A percentile compares a stretch with the other conserved stretches of the same genome.
Conservation (phyloP, 768 basidiomycete genomes). For the Hericium coralloides region DNA sequence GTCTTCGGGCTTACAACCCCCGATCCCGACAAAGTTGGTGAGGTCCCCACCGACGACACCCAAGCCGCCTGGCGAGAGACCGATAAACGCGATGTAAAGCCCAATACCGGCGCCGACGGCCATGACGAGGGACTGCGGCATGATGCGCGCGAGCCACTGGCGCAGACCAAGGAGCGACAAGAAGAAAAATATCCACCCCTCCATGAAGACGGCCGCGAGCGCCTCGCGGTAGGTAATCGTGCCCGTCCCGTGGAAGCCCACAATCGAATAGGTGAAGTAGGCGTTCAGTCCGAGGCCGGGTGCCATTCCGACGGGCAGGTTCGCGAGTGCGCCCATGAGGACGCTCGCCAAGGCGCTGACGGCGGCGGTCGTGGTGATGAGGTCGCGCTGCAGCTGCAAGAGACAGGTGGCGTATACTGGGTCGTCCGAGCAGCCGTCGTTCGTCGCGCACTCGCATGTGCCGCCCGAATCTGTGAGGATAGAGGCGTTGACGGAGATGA, state of each 20-base stretch:
- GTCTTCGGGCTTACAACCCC: slow-evolving; percentile 58
- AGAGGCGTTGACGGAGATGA: slow-evolving; percentile 80
- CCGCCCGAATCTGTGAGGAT: slow-evolving; percentile 74
- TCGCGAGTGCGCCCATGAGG: slow-evolving; percentile 79
- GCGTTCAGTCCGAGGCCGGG: slow-evolving; percentile 81
- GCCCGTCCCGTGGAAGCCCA: slow-evolving; percentile 74
- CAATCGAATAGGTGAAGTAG: slow-evolving; percentile 82
- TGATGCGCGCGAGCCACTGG: slow-evolving; percentile 83
- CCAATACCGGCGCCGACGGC: slow-evolving; percentile 86
- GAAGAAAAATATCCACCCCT: slow-evolving; percentile 84
- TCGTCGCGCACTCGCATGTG: slow-evolving; percentile 64
- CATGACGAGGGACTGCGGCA: slow-evolving; percentile 80
- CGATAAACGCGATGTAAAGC: slow-evolving; percentile 70
- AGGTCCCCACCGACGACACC: slow-evolving; percentile 69
- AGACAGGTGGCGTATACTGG: slow-evolving; percentile 47
- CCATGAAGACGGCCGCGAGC: slow-evolving; percentile 77
- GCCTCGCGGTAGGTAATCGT: slow-evolving; percentile 72
- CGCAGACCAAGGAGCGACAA: slow-evolving; percentile 77
- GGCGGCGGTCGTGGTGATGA: slow-evolving; percentile 78
- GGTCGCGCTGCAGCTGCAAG: slow-evolving; percentile 53
- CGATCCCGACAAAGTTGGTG: slow-evolving; percentile 62
- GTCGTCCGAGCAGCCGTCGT: slow-evolving; percentile 47
- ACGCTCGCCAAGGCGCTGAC: slow-evolving; percentile 66
- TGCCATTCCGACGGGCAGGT: slow-evolving; percentile 84
- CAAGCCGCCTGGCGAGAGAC: slow-evolving; percentile 45